Evolutionary conservation across 331 rosid genomes (phyloP).

Genomic region (Quercus phellos): DNA sequence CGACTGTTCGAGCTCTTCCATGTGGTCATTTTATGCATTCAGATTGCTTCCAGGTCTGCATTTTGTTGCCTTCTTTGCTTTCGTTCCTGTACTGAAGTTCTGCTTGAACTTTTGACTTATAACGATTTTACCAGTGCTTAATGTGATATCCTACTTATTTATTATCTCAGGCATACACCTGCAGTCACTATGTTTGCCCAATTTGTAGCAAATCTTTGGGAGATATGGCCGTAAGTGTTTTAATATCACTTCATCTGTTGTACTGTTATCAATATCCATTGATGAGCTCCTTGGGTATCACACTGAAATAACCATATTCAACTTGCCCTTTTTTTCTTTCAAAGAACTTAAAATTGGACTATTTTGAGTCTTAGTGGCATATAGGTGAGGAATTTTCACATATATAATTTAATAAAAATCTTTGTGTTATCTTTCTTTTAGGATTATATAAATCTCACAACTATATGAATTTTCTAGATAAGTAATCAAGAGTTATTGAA

Average conservation of each 20-base stretch:
- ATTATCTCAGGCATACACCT: constrained; percentile 43
- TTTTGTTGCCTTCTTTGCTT: background rate
- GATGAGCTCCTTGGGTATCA: background rate
- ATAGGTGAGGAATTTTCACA: background rate
- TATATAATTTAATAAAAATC: background rate
- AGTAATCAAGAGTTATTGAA: too few relatives aligned
- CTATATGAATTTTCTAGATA: background rate
- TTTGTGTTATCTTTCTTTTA: background rate
- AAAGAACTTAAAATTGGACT: background rate
- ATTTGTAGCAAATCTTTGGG: constrained; percentile 56
- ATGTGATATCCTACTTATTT: background rate
- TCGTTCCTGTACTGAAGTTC: background rate
- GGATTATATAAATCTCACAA: background rate
- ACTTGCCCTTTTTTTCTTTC: background rate
- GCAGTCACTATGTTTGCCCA: constrained; percentile 52
- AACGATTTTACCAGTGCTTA: background rate
- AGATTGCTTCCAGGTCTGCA: constrained; percentile 49
- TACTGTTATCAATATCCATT: background rate
- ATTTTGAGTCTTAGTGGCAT: background rate
- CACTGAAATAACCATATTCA: background rate
- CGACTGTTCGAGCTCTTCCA: constrained; percentile 47
- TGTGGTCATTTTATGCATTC: constrained; percentile 61
- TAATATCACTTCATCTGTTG: background rate
- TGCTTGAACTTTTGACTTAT: background rate
- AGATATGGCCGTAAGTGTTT: constrained; percentile 47